Evolutionary conservation across 495 filamentous ascomycete genomes (phyloP).

Genomic region (Penicillium macrosclerotiorum): DNA sequence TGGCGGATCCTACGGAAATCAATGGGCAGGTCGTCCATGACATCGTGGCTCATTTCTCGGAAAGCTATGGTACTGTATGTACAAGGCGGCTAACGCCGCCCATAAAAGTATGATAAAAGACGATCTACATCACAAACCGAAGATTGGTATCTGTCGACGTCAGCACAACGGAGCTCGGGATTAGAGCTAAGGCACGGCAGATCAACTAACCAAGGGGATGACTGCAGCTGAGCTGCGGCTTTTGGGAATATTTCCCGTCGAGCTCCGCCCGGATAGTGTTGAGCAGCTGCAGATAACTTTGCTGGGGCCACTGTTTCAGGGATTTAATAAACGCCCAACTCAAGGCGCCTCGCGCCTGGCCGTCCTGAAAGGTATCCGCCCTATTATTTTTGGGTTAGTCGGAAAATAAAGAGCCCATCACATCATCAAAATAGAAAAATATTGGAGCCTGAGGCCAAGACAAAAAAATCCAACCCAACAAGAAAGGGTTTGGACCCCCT

Average conservation of each 20-base stretch:
- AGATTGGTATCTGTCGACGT: slow-evolving; percentile 42
- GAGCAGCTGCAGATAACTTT: slow-evolving; percentile 92
- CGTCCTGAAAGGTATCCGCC: slow-evolving; percentile 50
- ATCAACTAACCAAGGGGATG: slow-evolving; percentile 79
- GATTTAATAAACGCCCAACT: slow-evolving; percentile 95
- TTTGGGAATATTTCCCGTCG: slow-evolving; percentile 87
- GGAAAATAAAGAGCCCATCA: too few relatives aligned
- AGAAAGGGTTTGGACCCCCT: too few relatives aligned
- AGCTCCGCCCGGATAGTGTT: slow-evolving; percentile 93
- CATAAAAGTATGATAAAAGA: too few relatives aligned
- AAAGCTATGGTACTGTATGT: slow-evolving; percentile 1
- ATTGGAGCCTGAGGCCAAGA: too few relatives aligned
- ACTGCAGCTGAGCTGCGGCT: slow-evolving; percentile 95
- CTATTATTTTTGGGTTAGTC: slow-evolving; percentile 17
- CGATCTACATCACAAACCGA: slow-evolving; percentile 41
- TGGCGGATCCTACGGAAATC: neutral
- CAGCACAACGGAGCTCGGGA: slow-evolving; percentile 18
- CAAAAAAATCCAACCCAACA: too few relatives aligned
- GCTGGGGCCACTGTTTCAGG: slow-evolving; percentile 89
- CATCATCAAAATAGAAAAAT: too few relatives aligned
- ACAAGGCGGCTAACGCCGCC: too few relatives aligned
- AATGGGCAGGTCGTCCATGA: neutral
- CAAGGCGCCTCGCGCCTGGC: slow-evolving; percentile 93
- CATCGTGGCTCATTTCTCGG: slow-evolving; percentile 6
- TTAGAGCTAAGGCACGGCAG: slow-evolving; percentile 7